Evolutionary conservation across 2,329 filamentous ascomycete genomes (phyloP).

Genomic region (Leptographium lundbergii): DNA sequence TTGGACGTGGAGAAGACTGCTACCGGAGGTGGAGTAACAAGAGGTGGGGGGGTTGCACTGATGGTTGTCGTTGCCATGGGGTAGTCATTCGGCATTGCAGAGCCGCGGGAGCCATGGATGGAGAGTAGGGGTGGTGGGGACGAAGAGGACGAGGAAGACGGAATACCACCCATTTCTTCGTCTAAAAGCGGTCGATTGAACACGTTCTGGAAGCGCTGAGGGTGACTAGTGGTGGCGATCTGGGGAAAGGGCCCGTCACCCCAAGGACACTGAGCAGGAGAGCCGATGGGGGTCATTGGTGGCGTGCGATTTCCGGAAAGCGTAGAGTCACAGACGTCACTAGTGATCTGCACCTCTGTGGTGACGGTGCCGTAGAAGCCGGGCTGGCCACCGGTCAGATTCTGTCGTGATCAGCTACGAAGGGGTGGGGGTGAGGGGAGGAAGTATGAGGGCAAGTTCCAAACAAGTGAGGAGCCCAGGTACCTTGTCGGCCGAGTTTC

Average conservation of each 20-base stretch:
- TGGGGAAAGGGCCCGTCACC: constrained; percentile 8
- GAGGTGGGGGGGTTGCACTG: constrained; percentile 1
- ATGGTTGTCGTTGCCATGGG: constrained; percentile 6
- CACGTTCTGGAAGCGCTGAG: constrained; percentile 11
- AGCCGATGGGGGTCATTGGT: constrained; percentile 1
- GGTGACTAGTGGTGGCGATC: neutral
- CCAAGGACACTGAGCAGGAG: constrained; percentile 6
- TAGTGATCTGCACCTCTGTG: constrained; percentile 36
- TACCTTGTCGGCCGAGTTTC: constrained; percentile 21
- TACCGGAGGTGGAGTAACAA: neutral
- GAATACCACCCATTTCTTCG: neutral
- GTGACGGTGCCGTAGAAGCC: constrained; percentile 37
- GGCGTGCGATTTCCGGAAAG: constrained; percentile 1
- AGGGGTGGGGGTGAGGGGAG: neutral
- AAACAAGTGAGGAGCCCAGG: neutral
- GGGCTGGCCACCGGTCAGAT: constrained; percentile 15
- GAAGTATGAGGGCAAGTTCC: neutral
- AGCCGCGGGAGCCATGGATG: constrained; percentile 3
- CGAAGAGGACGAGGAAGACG: neutral
- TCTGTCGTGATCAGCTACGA: constrained; percentile 7
- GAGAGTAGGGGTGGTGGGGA: neutral
- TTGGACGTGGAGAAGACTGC: neutral
- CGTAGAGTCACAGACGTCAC: constrained; percentile 14
- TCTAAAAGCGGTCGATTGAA: neutral
- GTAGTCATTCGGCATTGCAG: neutral